Base-by-base conservation (phyloP, 2,329 filamentous ascomycete genomes). In the Fusarium graminum region DNA sequence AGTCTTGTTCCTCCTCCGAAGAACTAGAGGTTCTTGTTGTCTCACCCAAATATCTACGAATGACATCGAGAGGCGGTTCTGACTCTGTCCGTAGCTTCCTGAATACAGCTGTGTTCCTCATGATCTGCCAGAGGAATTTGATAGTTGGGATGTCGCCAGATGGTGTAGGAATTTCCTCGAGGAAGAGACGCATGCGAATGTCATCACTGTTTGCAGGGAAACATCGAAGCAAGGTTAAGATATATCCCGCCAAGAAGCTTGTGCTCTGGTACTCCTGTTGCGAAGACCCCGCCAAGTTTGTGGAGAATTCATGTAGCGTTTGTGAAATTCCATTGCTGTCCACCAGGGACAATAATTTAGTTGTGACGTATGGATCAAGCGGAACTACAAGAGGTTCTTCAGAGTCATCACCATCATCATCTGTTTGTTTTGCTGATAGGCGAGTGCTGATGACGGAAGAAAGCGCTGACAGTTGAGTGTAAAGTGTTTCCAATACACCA, bases 141-240 rank as follows among this genome's bases (percentile, higher is more conserved):
- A 72, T 76, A 50, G 73, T 79, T 4, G 83, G 78, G 6, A 91
- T 82, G 41, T 90, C 88, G 0, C 93, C 92, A 6, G 69, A 63
- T 7, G 65, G 22, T 4, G 74, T 75, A 17, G 77, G 76, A 14
- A 80, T 78, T 51, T 78, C 68, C 26, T 76, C 75, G 39, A 95
- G 84, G 74, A 95, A 98, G 1, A 98, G 82, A 80, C 93, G 94
- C 92, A 98, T 97, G 22, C 94, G 90, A 61, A 97, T 96, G 59
- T 97, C 93, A 73, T 97, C 94, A 5, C 89, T 90, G 59, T 88
- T 86, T 8, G 84, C 81, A 10, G 94, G 93, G 68, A 98, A 98
- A 70, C 93, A 94, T 59, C 92, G 88, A 6, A 98, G 81, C 4
- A 99, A 80, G 1, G 92, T 94, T 38, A 98, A 82, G 4, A 93